phyloP scores from a whole-genome alignment of 345 rosid species.

The Sonneratia caseolaris region DNA sequence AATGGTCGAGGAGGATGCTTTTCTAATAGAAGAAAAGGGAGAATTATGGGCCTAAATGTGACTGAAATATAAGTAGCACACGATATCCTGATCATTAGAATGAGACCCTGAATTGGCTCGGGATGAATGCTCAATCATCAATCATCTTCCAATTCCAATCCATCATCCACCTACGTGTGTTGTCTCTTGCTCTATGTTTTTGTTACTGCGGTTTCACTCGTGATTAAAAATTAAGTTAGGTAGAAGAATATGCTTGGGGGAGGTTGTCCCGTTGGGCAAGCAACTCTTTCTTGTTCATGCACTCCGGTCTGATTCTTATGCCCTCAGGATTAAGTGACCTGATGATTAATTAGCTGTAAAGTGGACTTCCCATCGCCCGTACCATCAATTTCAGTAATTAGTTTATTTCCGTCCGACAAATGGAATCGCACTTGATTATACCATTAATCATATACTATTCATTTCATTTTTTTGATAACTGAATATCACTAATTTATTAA shows the following conservation, averaged over 20 bases:
- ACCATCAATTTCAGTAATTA: too few relatives aligned
- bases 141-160: background rate
- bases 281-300: background rate
- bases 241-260: background rate
- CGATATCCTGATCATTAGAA: too few relatives aligned
- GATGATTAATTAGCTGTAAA: conserved; percentile 4
- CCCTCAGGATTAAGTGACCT: background rate
- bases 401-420: background rate
- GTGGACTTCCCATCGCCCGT: background rate
- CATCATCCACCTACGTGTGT: too few relatives aligned
- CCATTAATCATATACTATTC: too few relatives aligned
- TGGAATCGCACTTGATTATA: background rate
- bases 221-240: background rate
- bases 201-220: too few relatives aligned
- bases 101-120: too few relatives aligned
- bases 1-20: too few relatives aligned
- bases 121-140: too few relatives aligned
- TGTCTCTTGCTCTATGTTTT: background rate
- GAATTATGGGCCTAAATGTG: too few relatives aligned
- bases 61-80: too few relatives aligned
- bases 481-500: background rate
- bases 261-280: background rate
- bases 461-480: too few relatives aligned
- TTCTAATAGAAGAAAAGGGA: too few relatives aligned
- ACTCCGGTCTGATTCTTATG: background rate